Evolutionary conservation across 202 grass and related monocot species (phyloP).

Genomic region (Thinopyrum obtusiflorum): DNA sequence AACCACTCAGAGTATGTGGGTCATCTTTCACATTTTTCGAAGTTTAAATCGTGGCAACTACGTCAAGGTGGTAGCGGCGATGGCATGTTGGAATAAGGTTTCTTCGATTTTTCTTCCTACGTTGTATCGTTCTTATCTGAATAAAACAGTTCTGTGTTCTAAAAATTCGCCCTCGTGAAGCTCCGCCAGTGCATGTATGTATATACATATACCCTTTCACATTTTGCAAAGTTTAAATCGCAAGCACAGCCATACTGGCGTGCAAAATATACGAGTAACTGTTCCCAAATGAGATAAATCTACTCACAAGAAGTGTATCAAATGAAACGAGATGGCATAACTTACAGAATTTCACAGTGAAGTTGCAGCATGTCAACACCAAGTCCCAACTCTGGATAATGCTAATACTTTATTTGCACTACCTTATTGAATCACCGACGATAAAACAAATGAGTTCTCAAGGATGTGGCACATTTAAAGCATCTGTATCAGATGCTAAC

Average conservation of each 20-base stretch:
- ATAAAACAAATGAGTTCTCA: slow-evolving; percentile 33
- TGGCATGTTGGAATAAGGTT: no score
- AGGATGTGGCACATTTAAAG: slow-evolving; percentile 57
- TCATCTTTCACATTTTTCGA: no score
- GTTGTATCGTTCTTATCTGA: no score
- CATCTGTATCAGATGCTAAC: slow-evolving; percentile 39
- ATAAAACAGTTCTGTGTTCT: no score
- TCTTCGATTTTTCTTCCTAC: no score
- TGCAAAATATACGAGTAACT: not conserved
- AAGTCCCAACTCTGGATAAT: not conserved
- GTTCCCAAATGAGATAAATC: not conserved
- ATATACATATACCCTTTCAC: not conserved
- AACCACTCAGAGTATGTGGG: no score
- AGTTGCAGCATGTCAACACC: not conserved
- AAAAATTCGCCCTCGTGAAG: no score
- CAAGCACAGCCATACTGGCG: not conserved
- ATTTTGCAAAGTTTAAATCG: not conserved
- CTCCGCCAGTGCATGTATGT: no score
- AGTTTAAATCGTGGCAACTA: not conserved
- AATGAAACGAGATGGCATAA: not conserved
- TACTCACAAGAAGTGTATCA: not conserved
- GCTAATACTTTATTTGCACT: slow-evolving; percentile 31
- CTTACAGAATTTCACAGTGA: not conserved
- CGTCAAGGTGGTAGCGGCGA: no score
- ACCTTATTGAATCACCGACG: slow-evolving; percentile 39